These are phyloP conservation scores for Pyrenula massariospora DNA, from an alignment of 495 filamentous ascomycete genomes.

Conservation along the genomic window DNA sequence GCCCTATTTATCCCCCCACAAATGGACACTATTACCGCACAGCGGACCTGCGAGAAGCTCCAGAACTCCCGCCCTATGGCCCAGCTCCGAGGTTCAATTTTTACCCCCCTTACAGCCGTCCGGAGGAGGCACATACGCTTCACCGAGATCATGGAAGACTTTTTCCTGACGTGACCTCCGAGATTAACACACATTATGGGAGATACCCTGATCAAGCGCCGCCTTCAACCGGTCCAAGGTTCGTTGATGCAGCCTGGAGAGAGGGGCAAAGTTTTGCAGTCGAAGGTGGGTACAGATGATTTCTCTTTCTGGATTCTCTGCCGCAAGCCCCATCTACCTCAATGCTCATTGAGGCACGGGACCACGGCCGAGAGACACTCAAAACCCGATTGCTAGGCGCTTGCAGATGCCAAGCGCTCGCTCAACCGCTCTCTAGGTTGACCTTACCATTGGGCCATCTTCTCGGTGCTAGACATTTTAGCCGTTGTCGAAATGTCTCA, in stretches of 20 bases:
- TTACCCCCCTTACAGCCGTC: neutral
- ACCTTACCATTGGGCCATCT: no score
- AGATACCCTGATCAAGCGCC: neutral
- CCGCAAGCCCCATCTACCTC: no score
- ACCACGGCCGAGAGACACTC: no score
- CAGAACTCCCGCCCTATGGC: neutral
- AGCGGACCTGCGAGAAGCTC: neutral
- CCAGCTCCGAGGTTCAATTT: neutral
- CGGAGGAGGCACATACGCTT: neutral
- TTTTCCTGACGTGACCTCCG: neutral
- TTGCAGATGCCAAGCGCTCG: no score
- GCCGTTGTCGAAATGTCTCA: no score
- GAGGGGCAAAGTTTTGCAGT: neutral
- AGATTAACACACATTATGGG: neutral
- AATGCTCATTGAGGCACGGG: no score
- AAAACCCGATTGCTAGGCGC: no score
- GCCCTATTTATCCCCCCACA: neutral
- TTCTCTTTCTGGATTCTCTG: no score
- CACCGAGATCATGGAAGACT: neutral
- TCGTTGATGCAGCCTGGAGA: neutral
- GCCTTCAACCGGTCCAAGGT: neutral
- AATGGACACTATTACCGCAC: neutral
- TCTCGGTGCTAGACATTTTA: no score
- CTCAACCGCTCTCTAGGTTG: no score
- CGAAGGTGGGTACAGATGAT: neutral